Percentiles rank a stretch among this genome's conserved stretches.
Evolutionary conservation across 2,329 filamentous ascomycete genomes (phyloP).

Genomic region (Xylariomycetidae sp.): DNA sequence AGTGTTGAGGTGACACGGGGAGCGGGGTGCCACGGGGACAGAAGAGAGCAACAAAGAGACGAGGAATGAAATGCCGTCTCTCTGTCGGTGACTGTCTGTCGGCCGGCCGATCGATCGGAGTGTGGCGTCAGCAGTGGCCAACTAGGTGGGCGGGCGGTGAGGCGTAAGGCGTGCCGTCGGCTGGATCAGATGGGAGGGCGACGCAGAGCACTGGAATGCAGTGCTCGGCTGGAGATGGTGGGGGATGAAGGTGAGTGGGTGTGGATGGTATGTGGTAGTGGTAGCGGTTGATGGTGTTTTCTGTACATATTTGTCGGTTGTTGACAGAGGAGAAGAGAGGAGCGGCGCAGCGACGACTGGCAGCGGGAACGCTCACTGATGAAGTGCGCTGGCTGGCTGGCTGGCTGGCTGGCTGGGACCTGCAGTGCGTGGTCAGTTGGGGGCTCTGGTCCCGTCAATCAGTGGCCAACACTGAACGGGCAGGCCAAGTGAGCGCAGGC

Average conservation of each 20-base stretch:
- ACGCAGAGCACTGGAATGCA: too few relatives aligned
- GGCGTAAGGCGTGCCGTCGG: too few relatives aligned
- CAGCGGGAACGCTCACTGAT: background rate
- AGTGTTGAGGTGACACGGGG: conserved; percentile 1
- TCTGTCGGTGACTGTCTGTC: too few relatives aligned
- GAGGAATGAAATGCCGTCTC: too few relatives aligned
- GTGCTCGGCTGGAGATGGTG: too few relatives aligned
- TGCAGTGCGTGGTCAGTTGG: background rate
- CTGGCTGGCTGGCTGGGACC: background rate
- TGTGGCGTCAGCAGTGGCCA: too few relatives aligned
- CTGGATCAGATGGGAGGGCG: too few relatives aligned
- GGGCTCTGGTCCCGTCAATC: background rate
- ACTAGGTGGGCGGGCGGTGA: too few relatives aligned
- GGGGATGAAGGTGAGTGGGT: conserved; percentile 4
- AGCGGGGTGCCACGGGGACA: conserved; percentile 9
- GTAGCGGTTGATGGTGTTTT: conserved; percentile 6
- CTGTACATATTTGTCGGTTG: conserved; percentile 22
- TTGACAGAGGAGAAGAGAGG: conserved; percentile 8
- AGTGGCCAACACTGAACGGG: too few relatives aligned
- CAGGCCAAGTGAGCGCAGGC: too few relatives aligned
- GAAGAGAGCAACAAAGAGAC: too few relatives aligned
- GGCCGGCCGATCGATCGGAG: too few relatives aligned
- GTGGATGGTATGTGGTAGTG: conserved; percentile 5
- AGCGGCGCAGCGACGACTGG: background rate
- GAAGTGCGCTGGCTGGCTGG: conserved; percentile 1